These are phyloP conservation scores for Metschnikowia lochheadii DNA, from an alignment of 805 yeast genomes.

Conservation along the genomic window DNA sequence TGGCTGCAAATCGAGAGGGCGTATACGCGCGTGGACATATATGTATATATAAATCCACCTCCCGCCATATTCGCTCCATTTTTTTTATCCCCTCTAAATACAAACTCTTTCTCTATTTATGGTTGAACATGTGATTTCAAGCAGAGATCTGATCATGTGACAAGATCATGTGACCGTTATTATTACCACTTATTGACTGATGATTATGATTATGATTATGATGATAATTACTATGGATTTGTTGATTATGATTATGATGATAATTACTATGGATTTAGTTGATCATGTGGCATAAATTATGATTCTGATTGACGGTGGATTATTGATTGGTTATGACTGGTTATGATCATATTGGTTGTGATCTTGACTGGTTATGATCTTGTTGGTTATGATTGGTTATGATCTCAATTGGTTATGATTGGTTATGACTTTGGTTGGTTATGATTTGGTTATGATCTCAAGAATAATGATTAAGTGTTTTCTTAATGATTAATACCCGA, in stretches of 20 bases:
- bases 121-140: neutral
- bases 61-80: neutral
- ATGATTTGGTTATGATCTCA: neutral
- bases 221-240: too few species aligned
- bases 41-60: constrained; percentile 6
- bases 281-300: too few species aligned
- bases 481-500: constrained; percentile 4
- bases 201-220: too few species aligned
- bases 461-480: neutral
- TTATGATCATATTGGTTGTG: neutral
- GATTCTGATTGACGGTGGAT: neutral
- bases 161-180: neutral
- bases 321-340: neutral
- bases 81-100: too few species aligned
- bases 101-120: neutral
- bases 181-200: neutral
- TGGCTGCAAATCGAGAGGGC: constrained; percentile 3
- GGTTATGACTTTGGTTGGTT: neutral
- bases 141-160: neutral
- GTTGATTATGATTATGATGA: too few species aligned
- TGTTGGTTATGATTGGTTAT: neutral
- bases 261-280: too few species aligned
- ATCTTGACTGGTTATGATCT: neutral
- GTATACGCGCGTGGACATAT: constrained; percentile 4
- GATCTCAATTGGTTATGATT: neutral